Base-by-base conservation (phyloP, 1,284 basidiomycete species). In the Tylopilus orsonianus region DNA sequence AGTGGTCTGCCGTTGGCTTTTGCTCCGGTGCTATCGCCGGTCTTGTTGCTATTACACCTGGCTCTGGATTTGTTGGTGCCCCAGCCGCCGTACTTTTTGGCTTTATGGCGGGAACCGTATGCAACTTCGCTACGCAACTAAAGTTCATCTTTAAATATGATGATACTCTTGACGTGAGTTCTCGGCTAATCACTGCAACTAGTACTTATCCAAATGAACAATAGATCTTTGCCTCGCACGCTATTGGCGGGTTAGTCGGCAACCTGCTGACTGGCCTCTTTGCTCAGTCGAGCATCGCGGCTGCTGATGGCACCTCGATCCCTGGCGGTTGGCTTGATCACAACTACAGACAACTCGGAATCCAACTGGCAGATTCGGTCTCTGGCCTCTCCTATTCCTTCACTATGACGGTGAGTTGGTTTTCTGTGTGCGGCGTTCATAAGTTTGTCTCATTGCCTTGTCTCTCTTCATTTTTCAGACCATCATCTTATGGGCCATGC, bases 41-140 rank as follows among this genome's bases (percentile, higher is more conserved):
- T 45, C 81, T 97, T 10, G 93, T 93, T 26, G 89, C 87, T 26
- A 96, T 97, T 67, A 97, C 94, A 1, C 94, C 95, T 13, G 95
- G 82, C 6, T 90, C 92, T 16, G 93, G 93, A 56, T 97, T 73
- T 68, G 93, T 97, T 42, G 93, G 92, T 42, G 70, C 91, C 16
- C 88, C 90, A 20, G 90, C 93, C 3, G 76, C 93, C 10, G 83
- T 95, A 8, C 77, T 86, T 1, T 95, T 93, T 62, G 94, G 96
- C 44, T 78, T 96, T 62, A 71, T 94, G 59, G 88, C 86, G 3
- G 94, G 88, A 23, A 85, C 88, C 0, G 70, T 83, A 1, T 94
- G 90, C 75, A 98, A 98, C 75, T 97, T 93, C 64, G 92, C 90
- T 14, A 98, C 95, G 18, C 90, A 94, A 67, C 79, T 98, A 72